Evolutionary conservation across 2,329 filamentous ascomycete genomes (phyloP), one percentile per base, ranked within the genome.

Genomic region (Paecilomyces niveus): DNA sequence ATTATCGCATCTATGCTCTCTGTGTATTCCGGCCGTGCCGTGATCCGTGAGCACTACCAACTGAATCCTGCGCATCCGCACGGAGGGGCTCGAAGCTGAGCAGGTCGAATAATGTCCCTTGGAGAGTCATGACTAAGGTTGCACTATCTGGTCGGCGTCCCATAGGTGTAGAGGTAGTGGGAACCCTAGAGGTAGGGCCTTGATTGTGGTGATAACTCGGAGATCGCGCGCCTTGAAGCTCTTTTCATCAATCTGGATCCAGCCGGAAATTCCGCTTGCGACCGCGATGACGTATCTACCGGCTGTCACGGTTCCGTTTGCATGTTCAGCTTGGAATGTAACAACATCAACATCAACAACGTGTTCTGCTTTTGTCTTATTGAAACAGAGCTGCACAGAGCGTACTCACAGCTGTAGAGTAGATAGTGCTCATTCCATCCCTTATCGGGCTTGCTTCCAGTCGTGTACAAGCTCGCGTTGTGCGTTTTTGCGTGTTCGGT

Each of bases 271-370:
- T 26, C 24, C 35, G 35, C 35, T 18, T 45, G 35, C 35, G 39
- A 45, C 39, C 39, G 39, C 39, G n/a, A 45, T 45, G 39, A 45
- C 39, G 39, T 45, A n/a, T 45, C 4, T 18, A 45, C 39, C 35
- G 35, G 58, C 45, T 49, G 54, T 54, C 18, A 56, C 55, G 18
- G 55, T 33, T 10, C 32, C 53, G 26, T 32, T 31, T 32, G 22
- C 29, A 33, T 15, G 52, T 10, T 18, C 9, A 24, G 13, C 50
- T 13, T 31, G 22, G 24, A 22, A 31, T 22, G 53, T n/a, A 32
- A 18, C n/a, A 54, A 54, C 9, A 21, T 18, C 53, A 29, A n/a
- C 13, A 63, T 56, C 3, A n/a, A n/a, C n/a, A n/a, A n/a, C n/a
- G 59, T 59, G 13, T 6, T 39, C 11, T 39, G 13, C 10, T n/a